phyloP scores from a whole-genome alignment of 2,329 filamentous ascomycete genomes.

The Zarea fungicola region DNA sequence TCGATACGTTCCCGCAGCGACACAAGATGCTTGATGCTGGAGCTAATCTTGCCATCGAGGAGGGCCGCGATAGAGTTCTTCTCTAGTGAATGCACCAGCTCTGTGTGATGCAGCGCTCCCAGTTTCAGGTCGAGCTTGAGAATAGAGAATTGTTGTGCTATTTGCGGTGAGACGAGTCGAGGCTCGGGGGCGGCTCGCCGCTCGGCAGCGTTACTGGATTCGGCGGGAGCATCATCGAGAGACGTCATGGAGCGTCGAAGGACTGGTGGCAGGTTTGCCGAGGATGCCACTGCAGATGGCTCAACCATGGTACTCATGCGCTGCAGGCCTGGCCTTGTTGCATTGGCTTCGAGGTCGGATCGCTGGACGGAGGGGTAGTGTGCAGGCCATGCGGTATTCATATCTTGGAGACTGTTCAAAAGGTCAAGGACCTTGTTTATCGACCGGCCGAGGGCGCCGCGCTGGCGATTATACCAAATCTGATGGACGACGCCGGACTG shows the following conservation, averaged over 20 bases:
- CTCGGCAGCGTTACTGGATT: slow-evolving; percentile 70
- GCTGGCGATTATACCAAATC: slow-evolving; percentile 90
- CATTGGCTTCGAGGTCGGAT: slow-evolving; percentile 51
- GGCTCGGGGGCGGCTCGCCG: slow-evolving; percentile 62
- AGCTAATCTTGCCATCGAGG: slow-evolving; percentile 87
- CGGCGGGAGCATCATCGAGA: slow-evolving; percentile 49
- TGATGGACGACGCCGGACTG: slow-evolving; percentile 85
- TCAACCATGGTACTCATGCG: slow-evolving; percentile 26
- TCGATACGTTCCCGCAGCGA: slow-evolving; percentile 89
- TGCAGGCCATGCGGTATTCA: slow-evolving; percentile 88
- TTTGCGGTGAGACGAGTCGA: slow-evolving; percentile 81
- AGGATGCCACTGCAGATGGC: slow-evolving; percentile 29
- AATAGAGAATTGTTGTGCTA: slow-evolving; percentile 92
- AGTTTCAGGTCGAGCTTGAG: slow-evolving; percentile 93
- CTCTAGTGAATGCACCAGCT: slow-evolving; percentile 90
- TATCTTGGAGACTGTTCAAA: slow-evolving; percentile 75
- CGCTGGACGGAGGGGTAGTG: slow-evolving; percentile 85
- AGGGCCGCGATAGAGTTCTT: slow-evolving; percentile 86
- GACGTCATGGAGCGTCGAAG: slow-evolving; percentile 70
- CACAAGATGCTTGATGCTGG: slow-evolving; percentile 85
- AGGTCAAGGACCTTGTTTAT: slow-evolving; percentile 84
- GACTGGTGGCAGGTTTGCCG: slow-evolving; percentile 40
- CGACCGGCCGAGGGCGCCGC: slow-evolving; percentile 76
- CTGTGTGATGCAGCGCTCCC: slow-evolving; percentile 76
- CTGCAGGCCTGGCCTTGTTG: slow-evolving; percentile 48